phyloP scores from a whole-genome alignment of 305 asterid species.

The Nicotiana rustica region DNA sequence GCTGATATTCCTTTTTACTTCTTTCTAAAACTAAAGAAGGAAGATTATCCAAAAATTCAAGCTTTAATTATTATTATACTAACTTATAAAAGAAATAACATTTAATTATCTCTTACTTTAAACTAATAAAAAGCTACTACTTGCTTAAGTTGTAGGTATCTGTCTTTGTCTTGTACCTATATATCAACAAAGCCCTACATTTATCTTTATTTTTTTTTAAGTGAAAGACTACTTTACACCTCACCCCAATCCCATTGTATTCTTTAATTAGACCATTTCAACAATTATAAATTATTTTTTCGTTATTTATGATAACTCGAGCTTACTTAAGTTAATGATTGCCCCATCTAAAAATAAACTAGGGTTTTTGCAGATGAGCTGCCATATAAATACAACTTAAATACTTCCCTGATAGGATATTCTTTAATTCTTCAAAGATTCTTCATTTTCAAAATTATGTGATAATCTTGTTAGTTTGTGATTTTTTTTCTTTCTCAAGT shows the following conservation, averaged over 20 bases:
- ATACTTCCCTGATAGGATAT: neutral
- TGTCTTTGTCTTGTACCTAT: conserved; percentile 47
- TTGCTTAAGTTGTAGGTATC: conserved; percentile 36
- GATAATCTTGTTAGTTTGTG: conserved; percentile 4
- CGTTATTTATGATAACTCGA: neutral
- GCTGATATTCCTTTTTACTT: neutral
- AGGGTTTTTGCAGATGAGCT: neutral
- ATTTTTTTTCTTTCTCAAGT: neutral
- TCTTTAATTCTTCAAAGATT: conserved; percentile 23
- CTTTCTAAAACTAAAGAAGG: neutral
- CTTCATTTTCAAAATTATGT: conserved; percentile 21
- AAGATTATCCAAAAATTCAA: neutral
- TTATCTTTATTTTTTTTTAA: neutral
- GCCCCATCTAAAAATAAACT: neutral
- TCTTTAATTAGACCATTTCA: conserved; percentile 8
- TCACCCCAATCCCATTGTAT: conserved; percentile 33
- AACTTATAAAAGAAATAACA: neutral
- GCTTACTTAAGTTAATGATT: conserved; percentile 8
- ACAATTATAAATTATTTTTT: neutral
- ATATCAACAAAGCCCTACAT: neutral
- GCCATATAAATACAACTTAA: neutral
- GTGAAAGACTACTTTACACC: conserved; percentile 37
- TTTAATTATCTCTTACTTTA: neutral
- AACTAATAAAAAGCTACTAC: neutral
- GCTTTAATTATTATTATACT: neutral